phyloP scores from a whole-genome alignment of 1,284 basidiomycete genomes.

The Cryptococcus depauperatus region DNA sequence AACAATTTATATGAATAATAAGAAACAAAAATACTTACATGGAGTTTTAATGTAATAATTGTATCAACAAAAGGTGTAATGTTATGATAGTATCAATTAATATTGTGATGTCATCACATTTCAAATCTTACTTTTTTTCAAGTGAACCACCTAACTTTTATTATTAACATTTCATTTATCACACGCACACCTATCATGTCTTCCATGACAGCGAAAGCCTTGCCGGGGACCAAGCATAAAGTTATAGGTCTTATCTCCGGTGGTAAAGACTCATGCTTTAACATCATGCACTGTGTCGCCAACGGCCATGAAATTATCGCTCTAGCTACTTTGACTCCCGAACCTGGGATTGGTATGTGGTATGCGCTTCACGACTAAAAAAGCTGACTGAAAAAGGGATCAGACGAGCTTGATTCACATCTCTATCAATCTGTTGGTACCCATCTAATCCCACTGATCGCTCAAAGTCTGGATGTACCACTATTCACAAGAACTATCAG shows the following conservation, averaged over 20 bases:
- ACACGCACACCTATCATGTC: too few relatives aligned
- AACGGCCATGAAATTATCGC: conserved; percentile 86
- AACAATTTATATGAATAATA: too few relatives aligned
- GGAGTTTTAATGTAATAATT: too few relatives aligned
- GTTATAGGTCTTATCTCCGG: conserved; percentile 92
- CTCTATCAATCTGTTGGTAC: conserved; percentile 98
- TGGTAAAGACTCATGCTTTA: conserved; percentile 97
- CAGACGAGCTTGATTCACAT: conserved; percentile 98
- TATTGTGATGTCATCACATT: neutral
- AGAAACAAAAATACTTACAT: too few relatives aligned
- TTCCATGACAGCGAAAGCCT: too few relatives aligned
- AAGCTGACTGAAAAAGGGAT: neutral
- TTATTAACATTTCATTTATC: too few relatives aligned
- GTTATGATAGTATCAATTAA: neutral
- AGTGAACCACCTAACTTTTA: too few relatives aligned
- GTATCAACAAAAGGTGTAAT: too few relatives aligned
- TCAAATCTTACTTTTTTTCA: too few relatives aligned
- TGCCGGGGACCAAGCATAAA: conserved; percentile 50
- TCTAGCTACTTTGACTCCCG: conserved; percentile 79
- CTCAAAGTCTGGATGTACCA: conserved; percentile 75
- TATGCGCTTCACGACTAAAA: neutral
- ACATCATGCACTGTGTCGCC: conserved; percentile 76
- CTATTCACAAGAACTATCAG: conserved; percentile 72
- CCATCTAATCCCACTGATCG: conserved; percentile 81
- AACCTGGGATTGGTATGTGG: conserved; percentile 66